Evolutionary conservation across 2,329 filamentous ascomycete species (phyloP), one percentile per base, ranked within the genome.

Genomic region (Basipetospora chlamydospora): DNA sequence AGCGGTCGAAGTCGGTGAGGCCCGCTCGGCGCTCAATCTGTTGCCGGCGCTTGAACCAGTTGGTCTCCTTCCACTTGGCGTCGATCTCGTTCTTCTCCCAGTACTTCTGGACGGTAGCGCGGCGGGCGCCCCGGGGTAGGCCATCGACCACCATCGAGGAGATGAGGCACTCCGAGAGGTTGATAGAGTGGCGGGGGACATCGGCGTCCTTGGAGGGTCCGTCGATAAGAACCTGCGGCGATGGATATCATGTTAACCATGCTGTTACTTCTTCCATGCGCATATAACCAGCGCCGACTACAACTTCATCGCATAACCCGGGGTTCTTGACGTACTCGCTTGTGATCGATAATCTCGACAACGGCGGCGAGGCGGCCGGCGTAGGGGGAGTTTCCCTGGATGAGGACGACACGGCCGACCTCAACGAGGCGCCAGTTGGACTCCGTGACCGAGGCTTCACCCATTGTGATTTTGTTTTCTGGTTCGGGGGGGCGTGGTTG

Each of bases 321-420:
- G 22, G 22, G 6, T 23, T 23, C 22, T 36, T 35, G 59, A 85
- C 90, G 62, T 93, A 98, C 90, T 70, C 90, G 86, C 78, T 94
- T 95, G 81, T 98, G 88, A 71, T 98, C 90, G 70, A 98, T 90
- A 67, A 98, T 96, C 79, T 98, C 88, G 67, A 94, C 86, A 59
- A 98, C 88, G 56, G 79, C 71, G 57, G 87, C 92, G 55, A 96
- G 77, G 63, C 83, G 83, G 70, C 87, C 87, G 52, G 71, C 69
- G 70, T 68, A 82, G 54, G 79, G 77, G 59, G 86, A 81, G 60
- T 74, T 68, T 56, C 64, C 65, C 65, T 84, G 80, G 70, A 96
- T 79, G 64, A 93, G 77, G 63, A 94, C 80, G 59, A 98, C 78
- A 63, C 90, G 86, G 78, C 90, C 90, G 66, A 95, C 84, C 80